phyloP scores from a whole-genome alignment of 257 asterid species.

The Solanum clarkiae region DNA sequence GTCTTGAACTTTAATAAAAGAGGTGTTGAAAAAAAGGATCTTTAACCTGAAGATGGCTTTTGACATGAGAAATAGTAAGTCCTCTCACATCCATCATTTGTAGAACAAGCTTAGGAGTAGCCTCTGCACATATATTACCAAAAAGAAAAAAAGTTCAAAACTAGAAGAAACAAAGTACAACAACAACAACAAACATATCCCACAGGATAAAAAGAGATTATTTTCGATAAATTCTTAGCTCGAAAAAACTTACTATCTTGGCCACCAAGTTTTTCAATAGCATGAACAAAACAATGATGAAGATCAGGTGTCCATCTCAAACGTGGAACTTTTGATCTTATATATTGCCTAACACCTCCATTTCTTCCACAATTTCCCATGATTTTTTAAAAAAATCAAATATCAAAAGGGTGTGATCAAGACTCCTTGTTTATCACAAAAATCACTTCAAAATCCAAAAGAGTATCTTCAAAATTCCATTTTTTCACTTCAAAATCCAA shows the following conservation, averaged over 20 bases:
- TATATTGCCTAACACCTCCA: constrained; percentile 62
- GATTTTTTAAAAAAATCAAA: background rate
- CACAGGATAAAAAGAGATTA: too few species aligned
- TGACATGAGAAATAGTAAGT: constrained; percentile 85
- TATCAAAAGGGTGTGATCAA: background rate
- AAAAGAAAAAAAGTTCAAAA: background rate
- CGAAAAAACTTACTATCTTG: constrained; percentile 33
- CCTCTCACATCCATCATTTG: constrained; percentile 84
- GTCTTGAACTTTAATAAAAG: background rate
- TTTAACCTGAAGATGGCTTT: constrained; percentile 79
- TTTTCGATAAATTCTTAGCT: too few species aligned
- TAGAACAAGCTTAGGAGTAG: constrained; percentile 76
- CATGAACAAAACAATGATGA: constrained; percentile 66
- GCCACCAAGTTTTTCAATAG: constrained; percentile 65
- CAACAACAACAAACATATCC: background rate
- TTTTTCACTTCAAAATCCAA: background rate
- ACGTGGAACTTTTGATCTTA: constrained; percentile 69
- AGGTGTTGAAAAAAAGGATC: background rate
- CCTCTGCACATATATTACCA: constrained; percentile 25
- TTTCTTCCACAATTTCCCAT: constrained; percentile 48
- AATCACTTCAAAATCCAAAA: too few species aligned
- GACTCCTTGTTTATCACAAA: background rate
- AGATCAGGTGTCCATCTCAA: constrained; percentile 87
- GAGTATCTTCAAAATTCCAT: background rate
- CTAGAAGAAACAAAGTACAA: background rate